Conservation (phyloP, 441 rosid genomes). For the Erodium trifolium region DNA sequence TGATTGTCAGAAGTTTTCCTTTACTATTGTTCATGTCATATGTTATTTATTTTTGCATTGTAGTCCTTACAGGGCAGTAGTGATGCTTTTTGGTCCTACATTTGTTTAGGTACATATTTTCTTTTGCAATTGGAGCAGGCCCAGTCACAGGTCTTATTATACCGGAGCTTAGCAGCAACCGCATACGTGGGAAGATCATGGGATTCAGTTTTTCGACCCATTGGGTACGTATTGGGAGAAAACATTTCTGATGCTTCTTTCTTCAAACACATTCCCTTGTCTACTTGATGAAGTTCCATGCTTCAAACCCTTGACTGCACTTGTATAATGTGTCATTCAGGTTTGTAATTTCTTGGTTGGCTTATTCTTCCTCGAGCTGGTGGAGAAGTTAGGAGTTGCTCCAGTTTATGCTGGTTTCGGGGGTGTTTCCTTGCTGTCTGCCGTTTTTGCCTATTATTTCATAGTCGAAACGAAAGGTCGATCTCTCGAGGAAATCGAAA, state of each 20-base stretch:
- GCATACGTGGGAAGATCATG: slow-evolving; percentile 65
- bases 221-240: slow-evolving; percentile 40
- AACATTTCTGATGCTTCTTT: background rate
- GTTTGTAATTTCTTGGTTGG: slow-evolving; percentile 78
- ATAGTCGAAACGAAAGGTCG: slow-evolving; percentile 65
- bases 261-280: background rate
- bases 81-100: slow-evolving; percentile 10
- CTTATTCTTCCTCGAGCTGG: slow-evolving; percentile 55
- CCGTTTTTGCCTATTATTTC: slow-evolving; percentile 40
- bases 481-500: slow-evolving; percentile 67
- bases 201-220: slow-evolving; percentile 66
- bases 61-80: slow-evolving; percentile 7
- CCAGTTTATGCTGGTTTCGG: slow-evolving; percentile 58
- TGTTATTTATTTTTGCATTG: background rate
- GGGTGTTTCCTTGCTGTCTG: slow-evolving; percentile 49
- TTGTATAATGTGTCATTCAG: slow-evolving; percentile 22
- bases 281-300: background rate
- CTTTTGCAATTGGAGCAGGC: slow-evolving; percentile 69
- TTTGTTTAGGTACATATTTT: slow-evolving; percentile 49
- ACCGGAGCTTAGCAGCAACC: slow-evolving; percentile 63
- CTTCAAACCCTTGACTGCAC: background rate
- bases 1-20: background rate
- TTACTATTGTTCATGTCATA: background rate
- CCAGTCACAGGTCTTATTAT: slow-evolving; percentile 71
- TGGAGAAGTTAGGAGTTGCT: slow-evolving; percentile 49